Base-by-base conservation (phyloP, 2,329 filamentous ascomycete species). In the Aureobasidium sp. region DNA sequence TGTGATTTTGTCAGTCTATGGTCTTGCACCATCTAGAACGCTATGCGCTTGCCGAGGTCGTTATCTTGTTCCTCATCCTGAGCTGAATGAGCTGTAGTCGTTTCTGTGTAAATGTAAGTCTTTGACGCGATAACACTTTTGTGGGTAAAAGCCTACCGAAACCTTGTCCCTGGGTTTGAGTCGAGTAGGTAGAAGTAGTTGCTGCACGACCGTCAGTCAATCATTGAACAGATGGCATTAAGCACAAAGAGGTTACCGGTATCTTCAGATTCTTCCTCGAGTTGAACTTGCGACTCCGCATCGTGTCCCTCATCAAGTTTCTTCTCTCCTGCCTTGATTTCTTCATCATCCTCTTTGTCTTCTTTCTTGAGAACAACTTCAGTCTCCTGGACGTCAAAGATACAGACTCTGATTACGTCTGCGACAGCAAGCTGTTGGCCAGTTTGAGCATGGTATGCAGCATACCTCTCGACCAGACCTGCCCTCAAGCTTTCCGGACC, bases 351-450 rank as follows among this genome's bases (percentile, higher is more conserved):
- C 12, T 13, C 26, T 2, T 29, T 26, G 6, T 29, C 43, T 27
- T 46, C 24, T 13, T 27, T 27, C 52, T 32, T 44, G 17, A 27
- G 6, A 57, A 46, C 53, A 20, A 15, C 34, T 24, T 59, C 55
- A 7, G 43, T 32, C 10, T 47, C 44, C 10, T 60, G 34, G 6
- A 36, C 57, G n/a, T 60, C 57, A 46, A 60, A 60, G 36, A 51
- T 26, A 17, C 46, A 51, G 6, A 60, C 46, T 10, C 36, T 51
- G 12, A 60, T 36, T 46, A 51, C 57, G 26, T 60, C 57, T 7
- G 26, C 57, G 20, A 51, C 57, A 12, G 57, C 57, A 24, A 60
- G 44, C 24, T 41, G 32, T 12, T 41, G 13, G 1, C 37, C 57
- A 39, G 17, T 60, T 36, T 60, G 34, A 1, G 57, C 15, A 17